Base-by-base conservation (phyloP, 2,329 filamentous ascomycete species). In the Neonectria hederae region DNA sequence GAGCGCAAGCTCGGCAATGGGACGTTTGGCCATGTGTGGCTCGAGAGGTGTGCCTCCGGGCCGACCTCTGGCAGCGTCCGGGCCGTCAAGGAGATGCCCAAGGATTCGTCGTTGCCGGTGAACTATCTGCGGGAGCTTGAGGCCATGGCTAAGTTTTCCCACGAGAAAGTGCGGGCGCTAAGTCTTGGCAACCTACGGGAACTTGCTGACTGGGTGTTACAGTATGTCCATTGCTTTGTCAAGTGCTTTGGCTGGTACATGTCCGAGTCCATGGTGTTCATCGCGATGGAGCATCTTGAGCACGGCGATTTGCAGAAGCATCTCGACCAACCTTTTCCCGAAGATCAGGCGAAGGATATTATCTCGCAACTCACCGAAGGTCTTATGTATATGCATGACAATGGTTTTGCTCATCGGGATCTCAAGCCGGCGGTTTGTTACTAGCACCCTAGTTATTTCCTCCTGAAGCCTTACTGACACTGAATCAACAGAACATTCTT, bases 211-310 rank as follows among this genome's bases (percentile, higher is more conserved):
- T 26, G 7, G 10, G 21, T 48, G 5, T 9, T 9, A 4, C 5
- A 59, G 46, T 59, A 53, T n/a, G 22, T 22, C 3, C 46, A 52
- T n/a, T 59, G 48, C 26, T 59, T 59, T 17, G 56, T 59, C 2
- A 19, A 35, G n/a, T 59, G 45, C 8, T 49, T 28, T 11, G 56
- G 56, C 38, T 59, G 56, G 56, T 59, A 38, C 17, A 32, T 32
- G 35, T 24, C 35, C 22, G 32, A 24, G 10, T 24, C 22, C 19
- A 38, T n/a, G 11, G 42, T 59, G 22, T 49, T 49, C 35, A 59
- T 59, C 22, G 32, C 56, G 11, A 59, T 59, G 56, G 56, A 53
- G 38, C 28, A 52, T n/a, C 13, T 53, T 17, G 48, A 43, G 19
- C n/a, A 49, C 8, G 56, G 56, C 56, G 46, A 59, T 22, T 28